These are phyloP conservation scores for Limonium bicolor DNA, from an alignment of 148 eudicot species.

Conservation along the genomic window DNA sequence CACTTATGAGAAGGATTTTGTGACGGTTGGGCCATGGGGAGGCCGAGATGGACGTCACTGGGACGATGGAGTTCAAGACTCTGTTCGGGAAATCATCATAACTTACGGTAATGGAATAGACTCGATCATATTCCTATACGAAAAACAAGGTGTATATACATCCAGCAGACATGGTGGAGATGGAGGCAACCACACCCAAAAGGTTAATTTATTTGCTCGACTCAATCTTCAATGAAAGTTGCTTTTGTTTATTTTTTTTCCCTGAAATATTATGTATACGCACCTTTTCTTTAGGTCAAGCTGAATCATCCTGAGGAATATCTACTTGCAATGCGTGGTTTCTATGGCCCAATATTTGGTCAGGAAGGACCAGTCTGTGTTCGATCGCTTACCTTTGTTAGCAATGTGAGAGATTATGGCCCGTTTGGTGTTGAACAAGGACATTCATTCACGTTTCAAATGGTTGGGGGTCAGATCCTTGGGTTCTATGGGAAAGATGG, in stretches of 20 bases:
- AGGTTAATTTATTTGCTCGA: constrained; percentile 19
- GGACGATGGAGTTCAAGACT: constrained; percentile 56
- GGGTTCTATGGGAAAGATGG: constrained; percentile 65
- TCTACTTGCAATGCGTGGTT: constrained; percentile 46
- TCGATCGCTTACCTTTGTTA: constrained; percentile 45
- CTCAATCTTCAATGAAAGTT: background rate
- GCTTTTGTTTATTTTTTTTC: background rate
- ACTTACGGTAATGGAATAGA: constrained; percentile 58
- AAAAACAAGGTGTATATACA: constrained; percentile 26
- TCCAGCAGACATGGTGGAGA: constrained; percentile 60
- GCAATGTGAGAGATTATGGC: constrained; percentile 41
- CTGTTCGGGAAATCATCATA: constrained; percentile 40
- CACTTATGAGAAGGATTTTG: constrained; percentile 21
- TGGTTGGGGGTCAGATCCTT: constrained; percentile 28
- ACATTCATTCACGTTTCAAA: constrained; percentile 31
- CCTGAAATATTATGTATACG: no score
- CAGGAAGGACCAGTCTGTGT: constrained; percentile 35
- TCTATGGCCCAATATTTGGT: constrained; percentile 35
- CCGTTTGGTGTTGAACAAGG: constrained; percentile 66
- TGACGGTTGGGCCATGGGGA: constrained; percentile 66
- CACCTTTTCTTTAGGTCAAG: constrained; percentile 39
- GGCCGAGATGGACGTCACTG: constrained; percentile 41
- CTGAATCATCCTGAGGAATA: constrained; percentile 58
- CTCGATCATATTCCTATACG: constrained; percentile 59
- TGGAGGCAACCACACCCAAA: constrained; percentile 47